phyloP scores from a whole-genome alignment of 2,329 filamentous ascomycete genomes.

The Trichoderma guizhouense region DNA sequence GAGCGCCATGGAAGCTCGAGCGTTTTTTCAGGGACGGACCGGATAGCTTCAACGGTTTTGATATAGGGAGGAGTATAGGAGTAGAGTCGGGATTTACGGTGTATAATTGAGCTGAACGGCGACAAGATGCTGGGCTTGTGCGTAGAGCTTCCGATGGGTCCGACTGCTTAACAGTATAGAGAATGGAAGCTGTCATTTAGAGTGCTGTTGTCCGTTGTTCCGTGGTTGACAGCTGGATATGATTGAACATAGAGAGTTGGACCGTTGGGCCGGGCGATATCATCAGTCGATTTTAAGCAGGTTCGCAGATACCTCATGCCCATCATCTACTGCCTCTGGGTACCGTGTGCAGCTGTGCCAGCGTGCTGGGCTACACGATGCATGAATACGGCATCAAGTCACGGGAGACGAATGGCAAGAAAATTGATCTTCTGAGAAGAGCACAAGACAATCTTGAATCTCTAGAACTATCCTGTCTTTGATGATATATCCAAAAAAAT shows the following conservation, averaged over 20 bases:
- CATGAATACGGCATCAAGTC: neutral
- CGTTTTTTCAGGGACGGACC: neutral
- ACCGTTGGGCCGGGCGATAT: neutral
- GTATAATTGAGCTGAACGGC: neutral
- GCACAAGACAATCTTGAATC: neutral
- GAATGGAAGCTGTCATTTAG: neutral
- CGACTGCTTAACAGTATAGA: neutral
- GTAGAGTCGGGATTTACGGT: neutral
- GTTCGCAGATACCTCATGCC: neutral
- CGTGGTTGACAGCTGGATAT: neutral
- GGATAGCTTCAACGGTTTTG: neutral
- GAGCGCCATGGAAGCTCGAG: neutral
- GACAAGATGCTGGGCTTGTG: too few species aligned
- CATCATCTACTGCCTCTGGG: neutral
- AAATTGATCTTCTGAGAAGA: neutral
- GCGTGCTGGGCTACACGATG: neutral
- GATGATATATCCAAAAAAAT: neutral
- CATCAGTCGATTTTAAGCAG: neutral
- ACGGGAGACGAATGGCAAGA: neutral
- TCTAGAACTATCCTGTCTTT: neutral
- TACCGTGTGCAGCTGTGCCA: neutral
- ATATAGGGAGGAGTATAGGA: neutral
- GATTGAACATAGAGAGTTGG: neutral
- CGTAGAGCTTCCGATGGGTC: neutral
- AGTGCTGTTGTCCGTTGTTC: neutral